phyloP scores from a whole-genome alignment of 2,329 filamentous ascomycete species.

The Coniochaeta hoffmannii region DNA sequence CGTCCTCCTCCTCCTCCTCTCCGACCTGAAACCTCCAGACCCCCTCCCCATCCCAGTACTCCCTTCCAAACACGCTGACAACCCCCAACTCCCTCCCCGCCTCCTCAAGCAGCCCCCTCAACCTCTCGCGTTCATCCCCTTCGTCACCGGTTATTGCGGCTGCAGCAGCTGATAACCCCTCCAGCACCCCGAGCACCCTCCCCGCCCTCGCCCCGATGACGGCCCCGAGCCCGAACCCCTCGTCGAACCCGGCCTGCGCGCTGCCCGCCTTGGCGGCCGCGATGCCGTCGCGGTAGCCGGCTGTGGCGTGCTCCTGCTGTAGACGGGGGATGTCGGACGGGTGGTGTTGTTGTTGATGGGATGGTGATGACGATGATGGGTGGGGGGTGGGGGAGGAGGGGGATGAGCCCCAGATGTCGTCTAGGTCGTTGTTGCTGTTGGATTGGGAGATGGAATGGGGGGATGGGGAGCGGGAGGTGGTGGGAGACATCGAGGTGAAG shows the following conservation, averaged over 20 bases:
- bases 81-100: slow-evolving; percentile 55
- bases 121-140: too few relatives aligned
- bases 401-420: slow-evolving; percentile 15
- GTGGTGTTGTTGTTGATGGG: slow-evolving; percentile 28
- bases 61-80: slow-evolving; percentile 52
- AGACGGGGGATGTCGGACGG: slow-evolving; percentile 65
- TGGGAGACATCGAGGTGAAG: background rate
- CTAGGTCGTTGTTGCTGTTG: slow-evolving; percentile 11
- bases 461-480: background rate
- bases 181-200: slow-evolving; percentile 66
- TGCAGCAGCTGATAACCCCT: slow-evolving; percentile 56
- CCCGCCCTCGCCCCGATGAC: slow-evolving; percentile 70
- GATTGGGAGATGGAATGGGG: background rate
- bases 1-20: slow-evolving; percentile 11
- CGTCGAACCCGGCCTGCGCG: slow-evolving; percentile 85
- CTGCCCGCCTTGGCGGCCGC: slow-evolving; percentile 64
- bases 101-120: slow-evolving; percentile 28
- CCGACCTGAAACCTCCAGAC: slow-evolving; percentile 59
- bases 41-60: slow-evolving; percentile 64
- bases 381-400: slow-evolving; percentile 8
- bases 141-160: too few relatives aligned
- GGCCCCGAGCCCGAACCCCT: slow-evolving; percentile 79
- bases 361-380: slow-evolving; percentile 1
- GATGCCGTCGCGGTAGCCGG: slow-evolving; percentile 87
- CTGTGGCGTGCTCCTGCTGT: slow-evolving; percentile 68